Base-by-base conservation (phyloP, 1,284 basidiomycete genomes). In the Porogramme epimiltina region DNA sequence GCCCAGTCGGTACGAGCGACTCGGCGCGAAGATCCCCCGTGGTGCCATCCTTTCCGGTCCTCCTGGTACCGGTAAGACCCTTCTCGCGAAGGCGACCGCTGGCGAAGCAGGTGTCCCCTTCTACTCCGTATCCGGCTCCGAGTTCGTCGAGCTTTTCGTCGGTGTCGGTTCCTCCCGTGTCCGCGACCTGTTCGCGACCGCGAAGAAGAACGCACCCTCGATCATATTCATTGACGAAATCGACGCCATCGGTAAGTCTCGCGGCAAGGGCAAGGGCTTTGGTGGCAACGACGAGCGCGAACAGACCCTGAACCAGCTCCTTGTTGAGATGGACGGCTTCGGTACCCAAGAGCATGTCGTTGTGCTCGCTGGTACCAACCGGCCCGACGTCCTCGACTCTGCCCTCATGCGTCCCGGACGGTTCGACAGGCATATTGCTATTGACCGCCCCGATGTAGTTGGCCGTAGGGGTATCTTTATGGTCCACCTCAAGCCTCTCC, bases 141-240 rank as follows among this genome's bases (percentile, higher is more conserved):
- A 99, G 70, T 99, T 99, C 66, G 95, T 99, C 57, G 97, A 99
- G 75, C 98, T 99, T 95, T 99, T 99, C 68, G 97, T 99, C 59
- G 96, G 96, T 76, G 97, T 99, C 51, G 96, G 96, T 63, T 95
- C 96, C 2, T 97, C 94, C 11, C 88, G 97, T 62, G 97, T 99
- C 13, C 87, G 96, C 48, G 96, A 99, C 73, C 85, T 99, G 49
- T 99, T 99, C 70, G 91, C 94, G 25, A 95, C 89, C 2, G 96
- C 96, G 49, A 96, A 94, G 83, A 98, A 98, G 79, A 85, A 97
- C 68, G 94, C 97, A 0, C 96, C 96, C 0, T 96, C 93, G 69
- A 99, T 99, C 77, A 95, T 99, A 70, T 98, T 98, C 72, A 84
- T 98, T 57, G 95, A 98, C 69, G 95, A 98, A 74, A 97, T 98